Percentiles rank a stretch among this genome's conserved stretches.
Evolutionary conservation across 2,329 filamentous ascomycete genomes (phyloP).

Genomic region (Remersonia thermophila): DNA sequence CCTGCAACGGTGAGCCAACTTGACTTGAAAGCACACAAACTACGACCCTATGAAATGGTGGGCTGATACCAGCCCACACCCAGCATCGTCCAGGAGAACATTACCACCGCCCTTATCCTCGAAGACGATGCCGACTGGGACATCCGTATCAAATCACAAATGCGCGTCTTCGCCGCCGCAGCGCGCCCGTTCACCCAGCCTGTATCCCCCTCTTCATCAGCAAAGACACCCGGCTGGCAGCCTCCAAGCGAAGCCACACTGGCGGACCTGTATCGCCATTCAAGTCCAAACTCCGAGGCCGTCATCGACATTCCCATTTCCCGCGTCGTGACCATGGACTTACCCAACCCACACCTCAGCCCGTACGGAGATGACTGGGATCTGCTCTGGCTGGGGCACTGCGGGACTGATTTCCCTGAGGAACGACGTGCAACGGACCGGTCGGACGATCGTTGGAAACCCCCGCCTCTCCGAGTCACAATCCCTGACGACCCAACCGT

Average conservation of each 20-base stretch:
- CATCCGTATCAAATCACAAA: conserved; percentile 34
- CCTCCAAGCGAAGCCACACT: conserved; percentile 3
- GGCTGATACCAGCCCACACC: not conserved
- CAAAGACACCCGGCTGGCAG: too few species aligned
- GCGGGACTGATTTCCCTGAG: conserved; percentile 25
- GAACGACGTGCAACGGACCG: not conserved
- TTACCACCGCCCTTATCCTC: conserved; percentile 37
- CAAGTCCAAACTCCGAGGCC: conserved; percentile 12
- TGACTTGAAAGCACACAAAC: too few species aligned
- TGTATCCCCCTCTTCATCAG: too few species aligned
- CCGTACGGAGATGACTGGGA: conserved; percentile 42
- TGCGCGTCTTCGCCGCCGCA: conserved; percentile 28
- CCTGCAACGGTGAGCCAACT: conserved; percentile 6
- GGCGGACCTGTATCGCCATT: conserved; percentile 8
- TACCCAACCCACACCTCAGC: conserved; percentile 16
- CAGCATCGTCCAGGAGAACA: conserved; percentile 31
- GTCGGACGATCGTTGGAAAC: too few species aligned
- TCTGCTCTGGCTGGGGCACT: conserved; percentile 40
- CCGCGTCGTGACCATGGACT: not conserved
- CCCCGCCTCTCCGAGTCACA: conserved; percentile 10
- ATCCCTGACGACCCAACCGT: conserved; percentile 25
- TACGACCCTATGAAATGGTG: too few species aligned
- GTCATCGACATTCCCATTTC: conserved; percentile 6
- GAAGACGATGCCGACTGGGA: conserved; percentile 50
- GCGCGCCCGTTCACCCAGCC: conserved; percentile 25